These are phyloP conservation scores for Tylopilus cervinicoccineus DNA, from an alignment of 768 basidiomycete genomes.

Conservation along the genomic window DNA sequence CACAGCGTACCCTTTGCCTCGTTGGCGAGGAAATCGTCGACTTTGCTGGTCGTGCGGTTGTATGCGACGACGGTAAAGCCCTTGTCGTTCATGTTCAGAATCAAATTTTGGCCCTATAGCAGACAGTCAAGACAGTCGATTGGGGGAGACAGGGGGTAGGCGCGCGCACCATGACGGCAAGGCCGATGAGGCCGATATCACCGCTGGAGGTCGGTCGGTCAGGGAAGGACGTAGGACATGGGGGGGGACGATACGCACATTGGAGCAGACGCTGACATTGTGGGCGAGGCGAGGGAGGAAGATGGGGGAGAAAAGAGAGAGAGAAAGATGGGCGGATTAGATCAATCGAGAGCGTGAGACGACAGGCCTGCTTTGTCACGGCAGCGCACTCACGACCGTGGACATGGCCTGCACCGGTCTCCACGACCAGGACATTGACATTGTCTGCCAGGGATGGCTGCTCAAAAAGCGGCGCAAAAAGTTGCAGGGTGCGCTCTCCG, in stretches of 20 bases:
- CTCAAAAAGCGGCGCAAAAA: constrained; percentile 85
- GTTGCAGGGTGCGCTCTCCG: constrained; percentile 63
- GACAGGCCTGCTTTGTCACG: neutral
- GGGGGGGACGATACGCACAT: constrained; percentile 41
- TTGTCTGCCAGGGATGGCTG: constrained; percentile 71
- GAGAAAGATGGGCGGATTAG: constrained; percentile 27
- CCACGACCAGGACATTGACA: constrained; percentile 26
- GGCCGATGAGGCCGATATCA: constrained; percentile 97
- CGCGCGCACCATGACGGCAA: constrained; percentile 89
- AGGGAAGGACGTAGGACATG: constrained; percentile 10
- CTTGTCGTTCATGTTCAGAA: constrained; percentile 99
- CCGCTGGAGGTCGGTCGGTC: constrained; percentile 52
- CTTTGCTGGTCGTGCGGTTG: constrained; percentile 96
- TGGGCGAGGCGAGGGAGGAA: constrained; percentile 28
- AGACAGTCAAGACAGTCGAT: constrained; percentile 4
- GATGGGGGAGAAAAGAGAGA: constrained; percentile 18
- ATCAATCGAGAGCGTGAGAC: constrained; percentile 23
- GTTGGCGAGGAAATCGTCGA: constrained; percentile 91
- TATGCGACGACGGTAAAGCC: constrained; percentile 96
- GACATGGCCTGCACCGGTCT: neutral
- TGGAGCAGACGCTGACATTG: constrained; percentile 45
- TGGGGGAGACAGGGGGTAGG: constrained; percentile 14
- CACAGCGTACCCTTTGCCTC: constrained; percentile 87
- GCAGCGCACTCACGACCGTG: neutral
- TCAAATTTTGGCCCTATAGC: constrained; percentile 87